These are phyloP conservation scores for Podaxis sp. DNA, from an alignment of 768 basidiomycete genomes.

Conservation along the genomic window DNA sequence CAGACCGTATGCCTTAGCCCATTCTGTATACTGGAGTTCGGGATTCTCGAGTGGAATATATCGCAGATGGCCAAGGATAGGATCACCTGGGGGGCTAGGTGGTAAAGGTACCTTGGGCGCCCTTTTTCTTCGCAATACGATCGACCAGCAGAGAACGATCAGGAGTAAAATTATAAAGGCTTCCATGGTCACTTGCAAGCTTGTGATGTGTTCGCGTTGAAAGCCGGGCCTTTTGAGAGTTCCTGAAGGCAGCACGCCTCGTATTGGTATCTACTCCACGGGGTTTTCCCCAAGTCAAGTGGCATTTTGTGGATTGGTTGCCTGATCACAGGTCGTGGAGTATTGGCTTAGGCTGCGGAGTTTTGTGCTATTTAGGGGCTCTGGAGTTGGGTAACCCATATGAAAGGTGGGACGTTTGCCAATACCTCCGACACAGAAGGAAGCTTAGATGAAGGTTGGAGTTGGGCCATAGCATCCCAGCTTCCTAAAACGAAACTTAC, in stretches of 20 bases:
- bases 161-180: not conserved
- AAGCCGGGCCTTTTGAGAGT: not conserved
- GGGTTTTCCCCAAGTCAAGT: not conserved
- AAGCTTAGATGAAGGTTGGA: no score
- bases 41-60: not conserved
- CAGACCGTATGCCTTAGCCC: conserved; percentile 5
- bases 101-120: not conserved
- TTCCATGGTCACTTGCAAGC: not conserved
- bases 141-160: not conserved
- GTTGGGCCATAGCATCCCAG: no score
- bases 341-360: no score
- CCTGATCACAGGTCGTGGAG: not conserved
- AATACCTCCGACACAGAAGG: no score
- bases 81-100: not conserved
- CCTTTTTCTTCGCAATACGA: not conserved
- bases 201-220: not conserved
- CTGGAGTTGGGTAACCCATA: no score
- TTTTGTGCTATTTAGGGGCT: no score
- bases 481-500: no score
- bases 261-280: not conserved
- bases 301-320: not conserved
- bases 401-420: no score
- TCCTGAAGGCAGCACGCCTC: not conserved
- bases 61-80: not conserved
- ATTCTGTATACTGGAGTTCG: not conserved